Evolutionary conservation across 2,329 filamentous ascomycete species (phyloP), one percentile per base, ranked within the genome.

Genomic region (Aspergillus fijiensis): DNA sequence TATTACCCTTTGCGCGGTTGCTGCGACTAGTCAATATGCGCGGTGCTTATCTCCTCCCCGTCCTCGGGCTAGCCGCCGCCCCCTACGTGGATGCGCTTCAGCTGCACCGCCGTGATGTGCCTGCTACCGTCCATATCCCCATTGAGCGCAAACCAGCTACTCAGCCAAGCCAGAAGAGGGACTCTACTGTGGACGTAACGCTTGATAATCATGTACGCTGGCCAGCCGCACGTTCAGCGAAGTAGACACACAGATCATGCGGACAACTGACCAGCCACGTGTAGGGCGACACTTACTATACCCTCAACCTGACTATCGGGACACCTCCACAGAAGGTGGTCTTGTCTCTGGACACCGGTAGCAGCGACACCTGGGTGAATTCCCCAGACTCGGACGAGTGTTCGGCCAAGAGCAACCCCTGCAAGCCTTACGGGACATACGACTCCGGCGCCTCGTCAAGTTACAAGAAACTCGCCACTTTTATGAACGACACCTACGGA

Each of bases 401-500:
- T 71, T 69, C 71, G 7, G 69, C 74, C 4, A 67, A 71, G 0
- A 70, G 71, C 1, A 51, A 55, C 27, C 70, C 80, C 1, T 95
- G 91, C 70, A 69, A 75, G 4, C 77, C 76, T 25, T 84, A 85
- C 1, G 91, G 90, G 14, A 86, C 86, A 1, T 96, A 92, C 74
- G 74, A 77, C 49, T 83, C 89, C 47, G 89, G 90, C 71, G 76
- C 80, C 1, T 95, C 91, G 0, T 90, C 88, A 1, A 89, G 90
- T 2, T 92, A 92, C 73, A 72, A 81, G 31, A 89, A 88, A 69
- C 75, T 95, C 54, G 85, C 86, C 67, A 86, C 84, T 70, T 80
- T 84, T 60, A 95, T 96, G 79, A 91, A 92, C 77, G 94, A 95
- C 62, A 87, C 87, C 1, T 96, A 96, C 63, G 88, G 89, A 31